phyloP scores from a whole-genome alignment of 306 rosid species.

The Inga laurina region DNA sequence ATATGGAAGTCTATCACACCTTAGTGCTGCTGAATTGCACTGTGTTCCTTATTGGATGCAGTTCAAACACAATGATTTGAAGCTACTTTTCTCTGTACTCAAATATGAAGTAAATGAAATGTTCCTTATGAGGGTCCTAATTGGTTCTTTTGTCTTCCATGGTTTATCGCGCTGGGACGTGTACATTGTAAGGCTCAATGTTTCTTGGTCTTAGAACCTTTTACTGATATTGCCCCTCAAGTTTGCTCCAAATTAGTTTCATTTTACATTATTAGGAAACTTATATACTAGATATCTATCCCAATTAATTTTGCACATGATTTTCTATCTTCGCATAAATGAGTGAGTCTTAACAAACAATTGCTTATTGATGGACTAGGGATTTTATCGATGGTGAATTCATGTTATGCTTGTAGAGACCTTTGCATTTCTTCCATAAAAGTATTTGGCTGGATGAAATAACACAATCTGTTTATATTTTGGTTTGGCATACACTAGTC shows the following conservation, averaged over 20 bases:
- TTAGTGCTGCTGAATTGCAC: neutral
- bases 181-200: neutral
- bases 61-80: neutral
- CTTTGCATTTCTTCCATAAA: neutral
- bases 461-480: neutral
- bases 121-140: neutral
- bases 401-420: neutral
- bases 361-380: neutral
- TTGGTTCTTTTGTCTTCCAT: neutral
- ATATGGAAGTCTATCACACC: neutral
- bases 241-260: neutral
- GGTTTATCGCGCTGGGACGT: neutral
- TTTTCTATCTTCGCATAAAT: neutral
- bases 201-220: neutral
- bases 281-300: neutral
- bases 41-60: neutral
- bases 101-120: neutral
- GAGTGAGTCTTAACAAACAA: neutral
- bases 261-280: neutral
- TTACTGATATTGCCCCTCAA: neutral
- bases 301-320: neutral
- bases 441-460: neutral
- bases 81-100: neutral
- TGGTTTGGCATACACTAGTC: neutral
- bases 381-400: neutral